Evolutionary conservation across 805 yeast genomes (phyloP).

Genomic region (Wickerhamiella azyma): DNA sequence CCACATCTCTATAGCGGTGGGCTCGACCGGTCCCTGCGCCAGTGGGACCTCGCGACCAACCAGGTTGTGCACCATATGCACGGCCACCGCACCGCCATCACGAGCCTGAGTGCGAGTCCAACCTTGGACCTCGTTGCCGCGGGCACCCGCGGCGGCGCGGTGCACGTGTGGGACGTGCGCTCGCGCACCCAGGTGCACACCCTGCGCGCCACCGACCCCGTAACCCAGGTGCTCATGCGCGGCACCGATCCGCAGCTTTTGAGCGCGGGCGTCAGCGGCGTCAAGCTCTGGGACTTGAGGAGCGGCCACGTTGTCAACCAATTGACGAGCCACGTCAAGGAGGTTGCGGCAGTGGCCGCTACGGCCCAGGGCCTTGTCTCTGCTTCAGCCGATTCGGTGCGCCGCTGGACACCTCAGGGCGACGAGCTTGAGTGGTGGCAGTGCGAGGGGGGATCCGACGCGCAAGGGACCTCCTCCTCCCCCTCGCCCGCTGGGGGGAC

Average conservation of each 20-base stretch:
- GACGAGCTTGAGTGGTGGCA: conserved; percentile 35
- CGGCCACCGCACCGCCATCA: conserved; percentile 87
- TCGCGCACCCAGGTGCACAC: conserved; percentile 62
- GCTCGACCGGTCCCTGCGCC: conserved; percentile 82
- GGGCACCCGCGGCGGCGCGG: conserved; percentile 79
- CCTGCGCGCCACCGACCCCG: conserved; percentile 69
- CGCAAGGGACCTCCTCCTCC: too few species aligned
- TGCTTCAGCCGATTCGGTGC: conserved; percentile 67
- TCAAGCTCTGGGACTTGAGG: conserved; percentile 79
- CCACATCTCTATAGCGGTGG: conserved; percentile 87
- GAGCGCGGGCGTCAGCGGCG: conserved; percentile 72
- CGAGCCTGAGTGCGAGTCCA: conserved; percentile 75
- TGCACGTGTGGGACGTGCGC: conserved; percentile 89
- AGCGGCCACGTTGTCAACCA: conserved; percentile 61
- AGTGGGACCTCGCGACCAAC: conserved; percentile 92
- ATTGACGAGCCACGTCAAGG: conserved; percentile 72
- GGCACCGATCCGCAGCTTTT: conserved; percentile 74
- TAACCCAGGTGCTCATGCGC: conserved; percentile 54
- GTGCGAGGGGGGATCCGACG: conserved; percentile 24
- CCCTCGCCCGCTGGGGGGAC: too few species aligned
- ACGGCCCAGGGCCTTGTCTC: conserved; percentile 67
- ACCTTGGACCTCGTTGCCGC: conserved; percentile 57
- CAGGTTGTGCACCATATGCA: conserved; percentile 74
- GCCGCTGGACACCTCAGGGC: conserved; percentile 75
- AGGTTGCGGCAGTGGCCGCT: conserved; percentile 57